Conservation (phyloP, 768 basidiomycete genomes). For the Hypholoma fasciculare region DNA sequence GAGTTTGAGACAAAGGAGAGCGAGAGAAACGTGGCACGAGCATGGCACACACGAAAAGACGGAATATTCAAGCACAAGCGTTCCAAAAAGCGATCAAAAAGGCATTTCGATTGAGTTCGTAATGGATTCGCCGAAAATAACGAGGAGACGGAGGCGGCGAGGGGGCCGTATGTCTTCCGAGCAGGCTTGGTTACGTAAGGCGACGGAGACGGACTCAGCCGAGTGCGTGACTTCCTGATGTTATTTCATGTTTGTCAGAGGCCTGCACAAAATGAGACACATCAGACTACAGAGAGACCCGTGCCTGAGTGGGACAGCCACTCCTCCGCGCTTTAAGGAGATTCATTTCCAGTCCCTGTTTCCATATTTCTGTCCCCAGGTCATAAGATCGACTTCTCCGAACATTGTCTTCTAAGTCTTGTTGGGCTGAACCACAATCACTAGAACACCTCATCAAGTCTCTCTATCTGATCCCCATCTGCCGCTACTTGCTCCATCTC, state of each 20-base stretch:
- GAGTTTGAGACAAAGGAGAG: slow-evolving; percentile 26
- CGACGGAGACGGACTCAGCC: slow-evolving; percentile 11
- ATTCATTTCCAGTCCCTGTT: slow-evolving; percentile 18
- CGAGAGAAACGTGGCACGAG: slow-evolving; percentile 23
- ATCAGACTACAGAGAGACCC: slow-evolving; percentile 13
- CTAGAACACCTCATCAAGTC: neutral
- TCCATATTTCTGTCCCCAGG: slow-evolving; percentile 9
- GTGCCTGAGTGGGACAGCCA: slow-evolving; percentile 32
- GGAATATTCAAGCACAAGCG: neutral
- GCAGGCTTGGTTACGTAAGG: slow-evolving; percentile 9
- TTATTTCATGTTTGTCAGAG: slow-evolving; percentile 13
- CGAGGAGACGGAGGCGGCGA: neutral
- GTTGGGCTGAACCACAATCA: neutral
- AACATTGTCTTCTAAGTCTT: slow-evolving; percentile 7
- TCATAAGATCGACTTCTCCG: neutral
- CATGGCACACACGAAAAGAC: slow-evolving; percentile 18
- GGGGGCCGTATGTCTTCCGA: neutral
- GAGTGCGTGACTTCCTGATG: neutral
- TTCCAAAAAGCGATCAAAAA: slow-evolving; percentile 1
- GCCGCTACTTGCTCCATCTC: neutral
- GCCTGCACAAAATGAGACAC: slow-evolving; percentile 16
- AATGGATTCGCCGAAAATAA: neutral
- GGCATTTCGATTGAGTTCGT: neutral
- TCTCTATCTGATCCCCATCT: neutral
- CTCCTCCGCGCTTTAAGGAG: slow-evolving; percentile 39